Evolutionary conservation across 306 rosid genomes (phyloP), one percentile per base, ranked within the genome.

Genomic region (Gastrolobium villosum): DNA sequence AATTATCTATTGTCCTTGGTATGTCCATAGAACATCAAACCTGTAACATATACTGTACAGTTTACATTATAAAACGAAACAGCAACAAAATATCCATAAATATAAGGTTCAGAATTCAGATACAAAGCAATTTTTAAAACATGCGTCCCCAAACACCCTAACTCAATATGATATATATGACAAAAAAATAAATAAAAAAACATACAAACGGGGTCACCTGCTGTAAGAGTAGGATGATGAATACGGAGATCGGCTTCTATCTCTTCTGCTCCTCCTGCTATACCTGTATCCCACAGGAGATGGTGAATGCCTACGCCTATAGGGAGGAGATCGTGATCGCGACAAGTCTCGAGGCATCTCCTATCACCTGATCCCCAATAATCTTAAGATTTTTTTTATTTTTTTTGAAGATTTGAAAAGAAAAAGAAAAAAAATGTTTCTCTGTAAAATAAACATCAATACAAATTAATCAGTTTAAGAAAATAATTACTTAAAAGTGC

Each of bases 341-440:
- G 98, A 88, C 82, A 96, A 84, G 83, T 93, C 94, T 76, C 96
- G 83, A 72, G 99, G 94, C 98, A 96, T 96, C 85, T 89, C 81
- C 78, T 55, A 73, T 65, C 40, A 40, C 75, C 84, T 63, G 75
- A 79, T 68, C 81, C 75, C 54, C 83, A 76, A 62, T 32, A 61
- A 39, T 34, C 72, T 67, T 40, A 5, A 37, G 81, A 65, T 59
- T 44, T 69, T 56, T 45, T 65, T 65, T 65, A 50, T 44, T 69
- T 56, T 45, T 65, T 65, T 65, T 43, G 45, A 49, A 50, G 52
- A 62, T 2, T 52, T 13, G 4, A 5, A 30, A 7, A 3, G 5
- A 31, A 41, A 79, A 5, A 28, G 2, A 20, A 9, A 6, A 30
- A 61, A 32, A n/a, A 30, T 26, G 54, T 34, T 30, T 48, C 73